These are phyloP conservation scores for Leptographium flavum DNA, from an alignment of 2,329 filamentous ascomycete species.

Conservation along the genomic window DNA sequence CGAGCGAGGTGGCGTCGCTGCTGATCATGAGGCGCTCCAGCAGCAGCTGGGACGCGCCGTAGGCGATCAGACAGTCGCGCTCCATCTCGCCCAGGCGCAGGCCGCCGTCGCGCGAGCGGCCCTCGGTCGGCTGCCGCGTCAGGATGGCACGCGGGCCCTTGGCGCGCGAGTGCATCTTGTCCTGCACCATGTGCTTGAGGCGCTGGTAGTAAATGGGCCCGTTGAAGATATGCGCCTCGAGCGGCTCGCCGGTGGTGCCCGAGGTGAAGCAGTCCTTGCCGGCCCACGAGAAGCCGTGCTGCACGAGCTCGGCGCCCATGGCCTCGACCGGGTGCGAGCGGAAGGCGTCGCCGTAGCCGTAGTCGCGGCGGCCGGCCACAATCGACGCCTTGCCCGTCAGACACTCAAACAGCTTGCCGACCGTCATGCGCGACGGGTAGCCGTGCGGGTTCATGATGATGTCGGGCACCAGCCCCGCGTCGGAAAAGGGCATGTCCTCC, in stretches of 20 bases:
- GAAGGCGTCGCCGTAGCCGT: slow-evolving; percentile 72
- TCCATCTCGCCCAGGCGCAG: slow-evolving; percentile 96
- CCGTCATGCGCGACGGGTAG: slow-evolving; percentile 99
- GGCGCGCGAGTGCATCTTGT: slow-evolving; percentile 96
- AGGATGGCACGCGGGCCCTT: slow-evolving; percentile 82
- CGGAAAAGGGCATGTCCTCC: slow-evolving; percentile 92
- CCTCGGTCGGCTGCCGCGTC: slow-evolving; percentile 91
- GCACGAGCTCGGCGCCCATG: slow-evolving; percentile 73
- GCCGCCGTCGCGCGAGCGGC: slow-evolving; percentile 82
- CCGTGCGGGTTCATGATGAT: slow-evolving; percentile 99
- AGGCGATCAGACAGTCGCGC: slow-evolving; percentile 92
- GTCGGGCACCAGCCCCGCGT: slow-evolving; percentile 81
- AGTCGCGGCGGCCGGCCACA: slow-evolving; percentile 70
- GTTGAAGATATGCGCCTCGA: slow-evolving; percentile 96
- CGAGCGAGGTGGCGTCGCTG: slow-evolving; percentile 78
- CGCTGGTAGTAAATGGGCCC: slow-evolving; percentile 99
- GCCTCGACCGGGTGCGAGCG: slow-evolving; percentile 72
- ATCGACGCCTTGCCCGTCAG: slow-evolving; percentile 90
- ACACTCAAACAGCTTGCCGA: slow-evolving; percentile 93
- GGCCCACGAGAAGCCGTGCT: slow-evolving; percentile 87
- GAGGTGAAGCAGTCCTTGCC: slow-evolving; percentile 95
- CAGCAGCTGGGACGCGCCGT: slow-evolving; percentile 83
- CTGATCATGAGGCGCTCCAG: slow-evolving; percentile 90
- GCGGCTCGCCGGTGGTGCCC: slow-evolving; percentile 83
- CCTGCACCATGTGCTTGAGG: slow-evolving; percentile 99